These are phyloP conservation scores for Penicillium corylophilum DNA, from an alignment of 2,329 filamentous ascomycete species.

Conservation along the genomic window DNA sequence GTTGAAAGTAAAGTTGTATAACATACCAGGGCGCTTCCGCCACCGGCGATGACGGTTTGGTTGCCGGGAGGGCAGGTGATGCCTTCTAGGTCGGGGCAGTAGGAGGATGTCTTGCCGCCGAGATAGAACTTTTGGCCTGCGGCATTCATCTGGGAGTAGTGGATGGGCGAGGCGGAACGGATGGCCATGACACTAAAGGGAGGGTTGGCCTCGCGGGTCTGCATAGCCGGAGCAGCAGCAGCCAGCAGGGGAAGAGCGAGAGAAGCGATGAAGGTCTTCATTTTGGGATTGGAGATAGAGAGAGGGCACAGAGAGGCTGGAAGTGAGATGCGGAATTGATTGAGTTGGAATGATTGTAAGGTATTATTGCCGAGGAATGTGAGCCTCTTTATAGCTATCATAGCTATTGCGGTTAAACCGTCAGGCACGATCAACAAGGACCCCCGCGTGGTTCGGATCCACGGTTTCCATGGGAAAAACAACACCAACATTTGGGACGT, in stretches of 20 bases:
- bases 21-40: conserved; percentile 37
- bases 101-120: conserved; percentile 48
- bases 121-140: conserved; percentile 52
- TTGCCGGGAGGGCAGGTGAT: conserved; percentile 48
- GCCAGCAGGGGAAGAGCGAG: conserved; percentile 30
- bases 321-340: background rate
- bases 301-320: background rate
- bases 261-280: conserved; percentile 26
- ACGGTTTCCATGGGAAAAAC: background rate
- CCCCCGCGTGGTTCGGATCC: background rate
- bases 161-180: conserved; percentile 51
- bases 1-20: conserved; percentile 10
- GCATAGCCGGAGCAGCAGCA: conserved; percentile 23
- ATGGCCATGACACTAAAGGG: conserved; percentile 47
- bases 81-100: conserved; percentile 46
- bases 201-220: conserved; percentile 13
- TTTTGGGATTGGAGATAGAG: conserved; percentile 17
- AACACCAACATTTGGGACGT: background rate
- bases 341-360: background rate
- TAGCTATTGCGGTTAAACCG: background rate
- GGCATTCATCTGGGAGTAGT: conserved; percentile 50
- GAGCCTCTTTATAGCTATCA: background rate
- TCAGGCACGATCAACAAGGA: background rate
- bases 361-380: background rate
- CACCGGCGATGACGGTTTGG: conserved; percentile 47